Evolutionary conservation across 2,329 filamentous ascomycete genomes (phyloP).

Genomic region (Penicillium sp.): DNA sequence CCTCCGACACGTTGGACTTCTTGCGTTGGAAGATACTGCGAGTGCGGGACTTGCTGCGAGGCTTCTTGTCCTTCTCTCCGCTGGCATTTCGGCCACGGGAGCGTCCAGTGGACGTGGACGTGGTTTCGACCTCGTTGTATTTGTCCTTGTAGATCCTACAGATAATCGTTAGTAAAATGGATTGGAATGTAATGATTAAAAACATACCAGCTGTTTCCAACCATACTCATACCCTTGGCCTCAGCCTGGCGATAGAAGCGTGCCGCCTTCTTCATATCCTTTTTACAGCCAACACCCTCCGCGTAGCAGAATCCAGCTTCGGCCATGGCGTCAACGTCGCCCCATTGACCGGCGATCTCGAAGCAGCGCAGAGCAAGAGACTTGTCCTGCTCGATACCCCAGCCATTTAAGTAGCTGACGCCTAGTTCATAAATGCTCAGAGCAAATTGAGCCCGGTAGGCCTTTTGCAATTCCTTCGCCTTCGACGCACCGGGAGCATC

Average conservation of each 20-base stretch:
- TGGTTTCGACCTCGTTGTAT: slow-evolving; percentile 66
- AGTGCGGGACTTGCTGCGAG: slow-evolving; percentile 72
- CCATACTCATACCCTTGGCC: slow-evolving; percentile 92
- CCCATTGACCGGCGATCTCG: slow-evolving; percentile 94
- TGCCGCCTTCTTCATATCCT: slow-evolving; percentile 91
- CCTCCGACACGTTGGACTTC: slow-evolving; percentile 40
- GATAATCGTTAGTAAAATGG: neutral
- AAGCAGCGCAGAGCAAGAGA: slow-evolving; percentile 85
- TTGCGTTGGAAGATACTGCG: slow-evolving; percentile 70
- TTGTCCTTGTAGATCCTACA: slow-evolving; percentile 93
- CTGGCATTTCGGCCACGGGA: slow-evolving; percentile 39
- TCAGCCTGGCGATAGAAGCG: slow-evolving; percentile 88
- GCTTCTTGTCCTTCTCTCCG: slow-evolving; percentile 65
- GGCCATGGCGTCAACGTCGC: slow-evolving; percentile 87
- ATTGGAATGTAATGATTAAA: slow-evolving; percentile 21
- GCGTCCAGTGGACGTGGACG: slow-evolving; percentile 21
- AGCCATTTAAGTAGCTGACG: slow-evolving; percentile 96
- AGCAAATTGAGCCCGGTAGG: slow-evolving; percentile 88
- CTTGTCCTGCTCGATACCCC: slow-evolving; percentile 95
- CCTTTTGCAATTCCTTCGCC: slow-evolving; percentile 68
- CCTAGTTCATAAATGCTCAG: slow-evolving; percentile 95
- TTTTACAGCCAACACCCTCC: slow-evolving; percentile 89
- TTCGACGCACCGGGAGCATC: slow-evolving; percentile 53
- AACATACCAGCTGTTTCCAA: slow-evolving; percentile 94
- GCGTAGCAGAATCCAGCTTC: slow-evolving; percentile 97